These are phyloP conservation scores for Ophiostoma montium DNA, from an alignment of 2,329 filamentous ascomycete species.

Conservation along the genomic window DNA sequence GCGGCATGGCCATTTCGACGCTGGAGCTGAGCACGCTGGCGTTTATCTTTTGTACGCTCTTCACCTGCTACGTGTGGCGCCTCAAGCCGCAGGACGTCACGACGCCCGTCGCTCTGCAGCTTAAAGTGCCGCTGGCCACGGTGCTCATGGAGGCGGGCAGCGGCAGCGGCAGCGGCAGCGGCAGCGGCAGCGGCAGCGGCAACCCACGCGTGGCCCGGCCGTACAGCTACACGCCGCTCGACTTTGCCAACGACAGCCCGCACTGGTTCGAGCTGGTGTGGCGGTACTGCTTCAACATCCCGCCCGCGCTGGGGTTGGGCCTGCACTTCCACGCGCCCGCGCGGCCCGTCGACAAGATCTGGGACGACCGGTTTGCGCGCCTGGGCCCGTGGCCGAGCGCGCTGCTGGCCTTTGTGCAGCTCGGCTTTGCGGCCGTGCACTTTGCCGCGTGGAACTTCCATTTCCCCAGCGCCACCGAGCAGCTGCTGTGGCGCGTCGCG, in stretches of 20 bases:
- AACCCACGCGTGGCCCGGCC: background rate
- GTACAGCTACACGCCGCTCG: slow-evolving; percentile 1
- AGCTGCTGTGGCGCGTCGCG: background rate
- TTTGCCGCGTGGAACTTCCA: slow-evolving; percentile 1
- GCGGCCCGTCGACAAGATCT: slow-evolving; percentile 3
- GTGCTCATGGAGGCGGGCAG: background rate
- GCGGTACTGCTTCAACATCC: background rate
- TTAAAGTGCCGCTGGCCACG: background rate
- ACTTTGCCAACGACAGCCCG: background rate
- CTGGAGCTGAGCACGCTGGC: slow-evolving; percentile 18
- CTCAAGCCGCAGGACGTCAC: background rate
- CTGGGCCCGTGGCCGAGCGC: background rate
- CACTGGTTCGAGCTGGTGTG: slow-evolving; percentile 2
- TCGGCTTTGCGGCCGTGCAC: slow-evolving; percentile 1
- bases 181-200: too few species aligned
- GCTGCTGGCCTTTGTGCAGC: background rate
- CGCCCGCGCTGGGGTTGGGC: background rate
- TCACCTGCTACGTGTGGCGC: slow-evolving; percentile 1
- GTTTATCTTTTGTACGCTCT: slow-evolving; percentile 10
- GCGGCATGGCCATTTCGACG: slow-evolving; percentile 16
- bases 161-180: too few species aligned
- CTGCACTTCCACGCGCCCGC: background rate
- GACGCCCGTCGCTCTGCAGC: background rate
- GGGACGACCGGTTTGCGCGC: background rate
- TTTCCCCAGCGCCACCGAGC: background rate